These are phyloP conservation scores for Leptographium wingfieldii DNA, from an alignment of 2,329 filamentous ascomycete genomes.

Conservation along the genomic window DNA sequence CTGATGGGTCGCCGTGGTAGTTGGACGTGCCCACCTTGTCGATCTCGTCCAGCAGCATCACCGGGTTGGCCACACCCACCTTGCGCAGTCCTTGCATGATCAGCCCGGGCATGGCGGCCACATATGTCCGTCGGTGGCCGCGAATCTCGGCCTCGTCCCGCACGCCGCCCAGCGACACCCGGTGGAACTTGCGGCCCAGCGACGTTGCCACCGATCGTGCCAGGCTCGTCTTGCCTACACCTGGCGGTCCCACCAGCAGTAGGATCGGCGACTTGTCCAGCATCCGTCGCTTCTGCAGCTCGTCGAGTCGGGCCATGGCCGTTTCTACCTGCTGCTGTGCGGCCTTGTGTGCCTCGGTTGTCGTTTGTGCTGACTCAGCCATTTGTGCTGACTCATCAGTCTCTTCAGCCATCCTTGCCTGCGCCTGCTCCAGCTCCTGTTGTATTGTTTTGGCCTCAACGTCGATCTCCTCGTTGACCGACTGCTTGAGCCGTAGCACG, in stretches of 20 bases:
- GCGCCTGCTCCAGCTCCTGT: conserved; percentile 35
- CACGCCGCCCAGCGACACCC: conserved; percentile 91
- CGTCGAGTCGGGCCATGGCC: conserved; percentile 33
- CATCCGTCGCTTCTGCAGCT: conserved; percentile 71
- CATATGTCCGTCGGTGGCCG: conserved; percentile 88
- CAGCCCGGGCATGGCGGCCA: conserved; percentile 95
- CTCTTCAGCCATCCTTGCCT: conserved; percentile 24
- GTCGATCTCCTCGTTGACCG: conserved; percentile 72
- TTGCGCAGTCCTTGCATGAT: conserved; percentile 92
- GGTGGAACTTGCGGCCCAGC: conserved; percentile 87
- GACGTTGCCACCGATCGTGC: conserved; percentile 88
- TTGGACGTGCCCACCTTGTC: conserved; percentile 90
- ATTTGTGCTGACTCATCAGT: neutral
- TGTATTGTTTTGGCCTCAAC: conserved; percentile 59
- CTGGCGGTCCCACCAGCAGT: conserved; percentile 82
- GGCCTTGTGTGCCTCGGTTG: neutral
- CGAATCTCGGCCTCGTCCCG: conserved; percentile 94
- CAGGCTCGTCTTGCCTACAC: conserved; percentile 90
- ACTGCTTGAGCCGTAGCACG: conserved; percentile 89
- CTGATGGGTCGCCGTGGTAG: conserved; percentile 88
- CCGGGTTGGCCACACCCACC: conserved; percentile 88
- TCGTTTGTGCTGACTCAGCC: neutral
- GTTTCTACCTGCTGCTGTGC: neutral
- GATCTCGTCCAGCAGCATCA: conserved; percentile 93
- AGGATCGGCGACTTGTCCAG: conserved; percentile 93